Evolutionary conservation across 768 basidiomycete genomes (phyloP), one percentile per base, ranked within the genome.

Genomic region (Tulasnella sp.): DNA sequence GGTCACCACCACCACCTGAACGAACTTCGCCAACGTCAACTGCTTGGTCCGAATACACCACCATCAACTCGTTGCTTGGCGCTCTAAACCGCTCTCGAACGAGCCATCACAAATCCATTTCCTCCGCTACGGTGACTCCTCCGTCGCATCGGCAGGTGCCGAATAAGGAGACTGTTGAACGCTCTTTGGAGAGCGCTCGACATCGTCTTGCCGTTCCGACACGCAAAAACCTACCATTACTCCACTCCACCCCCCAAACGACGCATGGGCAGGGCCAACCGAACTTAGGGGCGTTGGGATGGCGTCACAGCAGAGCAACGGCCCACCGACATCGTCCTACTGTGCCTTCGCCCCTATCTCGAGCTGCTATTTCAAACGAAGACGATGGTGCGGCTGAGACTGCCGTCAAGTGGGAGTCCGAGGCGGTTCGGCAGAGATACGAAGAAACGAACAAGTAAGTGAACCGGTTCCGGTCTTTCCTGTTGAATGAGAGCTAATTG

Each of bases 401-500:
- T n/a, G 58, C 58, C n/a, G 31, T 25, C 58, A 64, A 64, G 25
- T 64, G 58, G 38, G 76, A 76, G 54, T 49, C 31, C 19, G 76
- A 76, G 31, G 25, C 36, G 14, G 78, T 78, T 31, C 49, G 58
- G 19, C 25, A 68, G 34, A 34, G 77, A 58, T 78, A 78, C 54
- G 78, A 78, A 36, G 78, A 78, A 19, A 78, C 71, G 12, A 78
- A 78, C 72, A 39, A 70, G 78, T 78, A 22, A 22, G 78, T 40
- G 8, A 2, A n/a, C 0, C 29, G 22, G 14, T 74, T 19, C 38
- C 2, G 58, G 36, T 58, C 38, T 31, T n/a, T 39, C 42, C 42
- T 25, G 11, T 52, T 11, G 25, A 17, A 14, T 45, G 67, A 25
- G 37, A 31, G 34, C n/a, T 72, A 39, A 36, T 29, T 52, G 71